Conservation (phyloP, 805 yeast species). For the Zygoascus ofunaensis region DNA sequence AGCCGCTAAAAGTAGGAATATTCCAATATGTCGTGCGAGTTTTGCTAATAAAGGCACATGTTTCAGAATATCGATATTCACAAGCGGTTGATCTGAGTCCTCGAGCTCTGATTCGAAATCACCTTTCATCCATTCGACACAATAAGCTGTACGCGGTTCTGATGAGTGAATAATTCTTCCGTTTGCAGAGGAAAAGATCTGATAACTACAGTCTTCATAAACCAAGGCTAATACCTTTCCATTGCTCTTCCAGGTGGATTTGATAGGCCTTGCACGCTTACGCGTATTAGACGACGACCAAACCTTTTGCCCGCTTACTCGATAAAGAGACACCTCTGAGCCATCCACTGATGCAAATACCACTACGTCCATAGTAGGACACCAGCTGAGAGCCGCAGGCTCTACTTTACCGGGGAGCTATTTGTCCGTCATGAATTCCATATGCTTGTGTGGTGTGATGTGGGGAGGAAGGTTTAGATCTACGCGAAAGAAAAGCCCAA, state of each 20-base stretch:
- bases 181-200: conserved; percentile 38
- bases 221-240: conserved; percentile 37
- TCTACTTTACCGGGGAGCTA: conserved; percentile 13
- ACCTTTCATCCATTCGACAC: conserved; percentile 30
- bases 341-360: conserved; percentile 35
- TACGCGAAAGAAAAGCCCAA: no score
- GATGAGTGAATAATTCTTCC: conserved; percentile 33
- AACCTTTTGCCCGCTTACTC: conserved; percentile 45
- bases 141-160: conserved; percentile 17
- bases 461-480: no score
- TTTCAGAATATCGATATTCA: conserved; percentile 25
- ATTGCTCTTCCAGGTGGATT: conserved; percentile 31
- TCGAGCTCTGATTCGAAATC: neutral
- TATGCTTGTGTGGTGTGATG: no score
- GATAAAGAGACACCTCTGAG: conserved; percentile 44
- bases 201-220: conserved; percentile 36
- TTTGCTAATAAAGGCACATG: conserved; percentile 21
- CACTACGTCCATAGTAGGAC: conserved; percentile 47
- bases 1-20: conserved; percentile 25
- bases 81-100: conserved; percentile 20
- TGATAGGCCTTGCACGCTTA: conserved; percentile 9
- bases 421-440: conserved; percentile 9
- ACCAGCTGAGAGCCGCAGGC: conserved; percentile 27
- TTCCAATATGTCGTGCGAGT: conserved; percentile 25
- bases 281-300: conserved; percentile 37